Conservation (phyloP, 345 rosid species). For the Eucalyptus lansdowneana region DNA sequence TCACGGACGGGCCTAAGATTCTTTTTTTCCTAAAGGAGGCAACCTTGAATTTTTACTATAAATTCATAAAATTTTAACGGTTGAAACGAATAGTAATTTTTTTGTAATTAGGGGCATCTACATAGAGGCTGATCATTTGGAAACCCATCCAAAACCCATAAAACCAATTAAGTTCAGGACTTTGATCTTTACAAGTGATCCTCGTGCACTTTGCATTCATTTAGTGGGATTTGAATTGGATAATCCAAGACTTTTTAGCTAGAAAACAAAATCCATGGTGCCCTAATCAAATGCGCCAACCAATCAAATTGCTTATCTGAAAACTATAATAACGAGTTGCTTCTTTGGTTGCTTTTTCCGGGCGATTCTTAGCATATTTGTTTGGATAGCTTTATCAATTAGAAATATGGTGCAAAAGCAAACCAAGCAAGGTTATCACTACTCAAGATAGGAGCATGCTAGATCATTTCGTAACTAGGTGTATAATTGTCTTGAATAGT, state of each 20-base stretch:
- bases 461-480: not conserved
- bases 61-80: not conserved
- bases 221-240: not conserved
- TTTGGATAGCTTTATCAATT: not conserved
- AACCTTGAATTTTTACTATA: not conserved
- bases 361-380: not conserved
- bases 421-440: not conserved
- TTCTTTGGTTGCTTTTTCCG: rapidly evolving
- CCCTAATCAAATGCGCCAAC: not conserved
- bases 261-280: not conserved
- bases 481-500: not conserved
- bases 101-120: not conserved
- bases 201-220: not conserved
- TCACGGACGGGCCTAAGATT: not conserved
- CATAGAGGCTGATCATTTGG: not conserved
- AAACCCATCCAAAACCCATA: not conserved
- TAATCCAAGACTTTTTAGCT: not conserved
- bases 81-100: not conserved
- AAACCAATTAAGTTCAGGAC: not conserved
- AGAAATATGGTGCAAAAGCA: not conserved
- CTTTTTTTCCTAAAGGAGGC: not conserved
- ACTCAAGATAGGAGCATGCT: not conserved
- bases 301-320: not conserved
- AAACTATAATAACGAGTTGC: not conserved
- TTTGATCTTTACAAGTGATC: not conserved